These are phyloP conservation scores for Kazachstania viticola DNA, from an alignment of 805 yeast genomes.

Conservation along the genomic window DNA sequence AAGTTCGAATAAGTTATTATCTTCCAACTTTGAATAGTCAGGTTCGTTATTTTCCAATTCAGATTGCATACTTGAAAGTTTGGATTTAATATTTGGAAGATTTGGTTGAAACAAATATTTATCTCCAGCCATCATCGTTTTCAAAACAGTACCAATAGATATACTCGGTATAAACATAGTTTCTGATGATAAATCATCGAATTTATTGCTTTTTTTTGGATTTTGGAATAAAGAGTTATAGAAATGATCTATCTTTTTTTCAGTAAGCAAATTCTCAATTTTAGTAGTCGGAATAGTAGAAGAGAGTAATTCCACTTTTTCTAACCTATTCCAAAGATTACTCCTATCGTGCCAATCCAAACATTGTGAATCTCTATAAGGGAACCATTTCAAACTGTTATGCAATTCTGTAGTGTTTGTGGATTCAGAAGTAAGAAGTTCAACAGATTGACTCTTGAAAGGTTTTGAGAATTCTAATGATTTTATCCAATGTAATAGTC, in stretches of 20 bases:
- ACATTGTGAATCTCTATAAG: slow-evolving; percentile 17
- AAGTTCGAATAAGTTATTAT: slow-evolving; percentile 21
- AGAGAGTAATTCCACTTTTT: slow-evolving; percentile 2
- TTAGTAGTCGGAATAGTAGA: not conserved
- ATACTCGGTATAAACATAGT: too few species aligned
- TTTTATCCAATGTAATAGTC: slow-evolving; percentile 18
- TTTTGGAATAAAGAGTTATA: slow-evolving; percentile 7
- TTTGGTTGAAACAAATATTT: slow-evolving; percentile 16
- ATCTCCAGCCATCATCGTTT: not conserved
- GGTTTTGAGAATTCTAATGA: slow-evolving; percentile 1
- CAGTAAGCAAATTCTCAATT: slow-evolving; percentile 1
- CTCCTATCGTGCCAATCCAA: slow-evolving; percentile 19
- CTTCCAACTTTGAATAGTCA: too few species aligned
- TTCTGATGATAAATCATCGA: too few species aligned
- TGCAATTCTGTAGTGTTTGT: too few species aligned
- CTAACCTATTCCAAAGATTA: slow-evolving; percentile 18
- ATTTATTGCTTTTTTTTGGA: too few species aligned
- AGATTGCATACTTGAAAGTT: slow-evolving; percentile 14
- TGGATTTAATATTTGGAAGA: slow-evolving; percentile 14
- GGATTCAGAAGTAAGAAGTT: too few species aligned
- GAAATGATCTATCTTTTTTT: slow-evolving; percentile 10
- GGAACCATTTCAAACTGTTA: slow-evolving; percentile 10
- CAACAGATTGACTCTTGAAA: too few species aligned
- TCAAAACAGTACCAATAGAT: slow-evolving; percentile 18
- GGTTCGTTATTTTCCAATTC: slow-evolving; percentile 6